Base-by-base conservation (phyloP, 805 yeast genomes). In the Candida mattraensis region DNA sequence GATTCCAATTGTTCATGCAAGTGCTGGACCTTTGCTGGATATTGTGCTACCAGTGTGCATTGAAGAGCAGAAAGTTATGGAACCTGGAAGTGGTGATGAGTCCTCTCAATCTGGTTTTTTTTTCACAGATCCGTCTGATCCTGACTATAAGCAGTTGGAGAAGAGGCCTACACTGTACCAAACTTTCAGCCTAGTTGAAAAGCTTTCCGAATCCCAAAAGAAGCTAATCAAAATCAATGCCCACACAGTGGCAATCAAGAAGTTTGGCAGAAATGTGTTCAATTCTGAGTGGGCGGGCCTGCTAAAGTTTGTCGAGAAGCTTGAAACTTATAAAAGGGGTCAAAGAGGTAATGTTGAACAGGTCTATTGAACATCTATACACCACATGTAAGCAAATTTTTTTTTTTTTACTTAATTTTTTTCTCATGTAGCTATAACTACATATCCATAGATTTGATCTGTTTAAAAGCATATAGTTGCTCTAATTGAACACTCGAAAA, bases 21-120 rank as follows among this genome's bases (percentile, higher is more conserved):
- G 95, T 35, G 99, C 96, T 0, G 99, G 99, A 1, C 99, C 99
- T 7, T 69, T 76, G 26, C 65, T 80, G 37, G 99, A 93, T 60
- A 93, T 93, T 41, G 93, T 86, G 9, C 74, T 77, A 4, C 76
- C 78, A 7, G 69, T 74, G 68, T 68, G 69, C 40, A 38, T 55
- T 1, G 39, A 48, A 3, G 36, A 43, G 7, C 37, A 35, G 19
- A 40, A 43, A 28, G 55, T 44, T 6, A 15, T 47, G 13, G 12
- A 25, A 3, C 23, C 37, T 19, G 24, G 37, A 36, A 25, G 30
- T 23, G 11, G 30, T 36, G 24, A 14, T 17, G 11, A 12, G 7
- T 55, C 62, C 16, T 67, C 70, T 10, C 74, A 75, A 39, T 71
- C 87, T 0, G 98, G 98, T 0, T 83, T 84, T 51, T 83, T 88